Evolutionary conservation across 768 basidiomycete genomes (phyloP), one percentile per base, ranked within the genome.

Genomic region (Mycena filopes): DNA sequence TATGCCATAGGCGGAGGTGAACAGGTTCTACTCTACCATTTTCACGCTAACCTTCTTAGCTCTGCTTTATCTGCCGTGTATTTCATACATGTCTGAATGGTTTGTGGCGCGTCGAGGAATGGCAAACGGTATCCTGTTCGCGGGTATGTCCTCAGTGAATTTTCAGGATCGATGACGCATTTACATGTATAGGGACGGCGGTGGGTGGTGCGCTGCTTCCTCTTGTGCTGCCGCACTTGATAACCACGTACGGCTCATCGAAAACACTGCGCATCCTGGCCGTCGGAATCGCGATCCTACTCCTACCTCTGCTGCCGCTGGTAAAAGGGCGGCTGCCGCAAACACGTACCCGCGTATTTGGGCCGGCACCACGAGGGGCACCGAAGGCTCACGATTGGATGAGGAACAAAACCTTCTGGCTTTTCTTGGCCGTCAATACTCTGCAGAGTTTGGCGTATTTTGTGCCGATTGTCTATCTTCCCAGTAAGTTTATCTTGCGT

Each of bases 41-140:
- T 18, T 0, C 3, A 15, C 23, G 46, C 13, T 26, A 6, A 20
- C 2, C 18, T 26, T 42, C 26, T 28, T 21, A 75, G 75, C 70
- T 7, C 42, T 77, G 8, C 49, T 78, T 4, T 78, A 76, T 46
- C 43, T 68, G 9, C 70, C 74, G 0, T 72, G 69, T 49, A 66
- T 77, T 15, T 71, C 71, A 4, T 75, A 71, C 51, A 51, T 78
- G 38, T 65, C 77, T 1, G 78, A 79, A 65, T 79, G 77, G 78
- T 79, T 78, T 55, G 69, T 74, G n/a, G 59, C 62, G 5, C 71
- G 74, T 4, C 57, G 78, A 46, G 77, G 76, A 2, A 67, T 76
- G 7, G 78, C 78, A 4, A 76, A 75, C 40, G 77, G 78, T 4
- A 72, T 76, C 25, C 68, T 78, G 23, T 76, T 75, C 50, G 74